Base-by-base conservation (phyloP, 352 stramenopile genomes). In the Globisporangium mamillatum region DNA sequence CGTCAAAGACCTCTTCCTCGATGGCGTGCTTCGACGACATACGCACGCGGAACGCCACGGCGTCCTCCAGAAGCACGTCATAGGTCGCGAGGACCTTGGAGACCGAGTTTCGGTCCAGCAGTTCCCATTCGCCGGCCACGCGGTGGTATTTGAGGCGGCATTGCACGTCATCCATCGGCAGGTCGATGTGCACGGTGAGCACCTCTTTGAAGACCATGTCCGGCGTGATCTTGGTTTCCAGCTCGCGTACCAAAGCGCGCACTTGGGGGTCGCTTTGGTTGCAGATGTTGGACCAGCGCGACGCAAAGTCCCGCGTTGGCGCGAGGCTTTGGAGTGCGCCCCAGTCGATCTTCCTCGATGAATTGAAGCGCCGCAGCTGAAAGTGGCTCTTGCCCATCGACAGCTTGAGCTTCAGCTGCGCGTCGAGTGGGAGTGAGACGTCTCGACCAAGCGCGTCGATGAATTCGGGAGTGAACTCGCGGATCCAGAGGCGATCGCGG, bases 121-220 rank as follows among this genome's bases (percentile, higher is more conserved):
- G 54, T 8, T 77, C 58, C 77, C 77, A 85, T 9, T 77, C 38
- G 3, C 74, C 74, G 29, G 78, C 61, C 3, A 74, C 63, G n/a
- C 79, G 62, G 52, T 68, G 63, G 38, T 78, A 88, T 65, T 86
- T 88, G 22, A 88, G 29, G 9, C 78, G 65, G 32, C 34, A 44
- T 32, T 61, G 16, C 12, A 25, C 24, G 29, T 5, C 32, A 9
- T 48, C 29, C 12, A 6, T 0, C 4, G 29, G 20, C 10, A 18
- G n/a, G 27, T 61, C 22, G 29, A 61, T 44, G 56, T 61, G 56
- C 29, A 61, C n/a, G 1, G 56, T 61, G 18, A 61, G 56, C 20
- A 48, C 32, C 12, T 61, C 56, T n/a, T 61, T 61, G 56, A 61
- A 48, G 2, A 12, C 8, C 20, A 3, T 32, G 36, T 48, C 9